A percentile compares a stretch with the other conserved stretches of the same genome.
These are phyloP conservation scores for Bruguiera hainesii DNA, from an alignment of 441 rosid genomes.

Conservation along the genomic window DNA sequence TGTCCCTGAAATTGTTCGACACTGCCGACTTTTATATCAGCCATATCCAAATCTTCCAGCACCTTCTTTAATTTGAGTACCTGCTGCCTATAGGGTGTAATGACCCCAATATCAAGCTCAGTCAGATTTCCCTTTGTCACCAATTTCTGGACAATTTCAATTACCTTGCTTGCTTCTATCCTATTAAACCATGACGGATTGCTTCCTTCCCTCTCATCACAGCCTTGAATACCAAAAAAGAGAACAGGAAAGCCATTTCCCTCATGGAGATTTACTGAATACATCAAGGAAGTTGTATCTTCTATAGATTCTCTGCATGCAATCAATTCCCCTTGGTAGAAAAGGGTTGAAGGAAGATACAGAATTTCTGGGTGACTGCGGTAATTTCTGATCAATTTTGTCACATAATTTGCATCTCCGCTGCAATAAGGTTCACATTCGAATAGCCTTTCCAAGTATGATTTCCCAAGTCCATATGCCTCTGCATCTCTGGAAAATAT, in stretches of 20 bases:
- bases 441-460: slow-evolving; percentile 75
- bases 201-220: slow-evolving; percentile 90
- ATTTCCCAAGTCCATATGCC: slow-evolving; percentile 55
- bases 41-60: slow-evolving; percentile 55
- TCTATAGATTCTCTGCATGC: slow-evolving; percentile 58
- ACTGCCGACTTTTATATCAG: slow-evolving; percentile 76
- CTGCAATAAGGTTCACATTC: slow-evolving; percentile 46
- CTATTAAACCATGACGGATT: slow-evolving; percentile 97
- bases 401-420: slow-evolving; percentile 60
- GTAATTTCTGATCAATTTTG: slow-evolving; percentile 72
- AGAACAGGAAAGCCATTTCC: slow-evolving; percentile 64
- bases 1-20: slow-evolving; percentile 99
- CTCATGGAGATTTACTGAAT: slow-evolving; percentile 47
- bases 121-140: slow-evolving; percentile 37
- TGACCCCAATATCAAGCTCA: slow-evolving; percentile 77
- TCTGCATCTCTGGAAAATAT: slow-evolving; percentile 67
- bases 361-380: slow-evolving; percentile 79
- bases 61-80: slow-evolving; percentile 64
- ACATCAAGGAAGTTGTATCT: slow-evolving; percentile 34
- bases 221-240: slow-evolving; percentile 86
- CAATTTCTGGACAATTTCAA: slow-evolving; percentile 53
- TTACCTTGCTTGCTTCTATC: slow-evolving; percentile 85
- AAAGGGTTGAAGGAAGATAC: slow-evolving; percentile 72
- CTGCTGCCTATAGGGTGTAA: slow-evolving; percentile 90
- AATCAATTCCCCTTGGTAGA: slow-evolving; percentile 69